Evolutionary conservation across 2,329 filamentous ascomycete species (phyloP), one percentile per base, ranked within the genome.

Genomic region (Didymella pinodella): DNA sequence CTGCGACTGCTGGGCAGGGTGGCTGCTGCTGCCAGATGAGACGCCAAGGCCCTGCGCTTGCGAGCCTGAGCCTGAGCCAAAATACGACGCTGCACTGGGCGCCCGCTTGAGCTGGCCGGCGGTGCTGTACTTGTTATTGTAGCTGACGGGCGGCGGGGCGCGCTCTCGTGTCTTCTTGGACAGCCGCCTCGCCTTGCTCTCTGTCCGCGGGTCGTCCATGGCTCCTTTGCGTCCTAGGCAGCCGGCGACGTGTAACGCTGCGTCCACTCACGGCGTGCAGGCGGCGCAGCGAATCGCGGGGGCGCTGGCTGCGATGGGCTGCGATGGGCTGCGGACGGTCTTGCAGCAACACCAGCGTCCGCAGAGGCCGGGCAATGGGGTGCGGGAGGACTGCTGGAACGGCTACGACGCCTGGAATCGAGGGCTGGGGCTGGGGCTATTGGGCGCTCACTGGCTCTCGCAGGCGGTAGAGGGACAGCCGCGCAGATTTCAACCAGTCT

Each of bases 1-100:
- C 18, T 18, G 18, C 22, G 22, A 22, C 22, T 22, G 22, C 22
- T 22, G 22, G 29, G 50, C 36, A 45, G 54, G 53, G 16, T 50
- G 52, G 16, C 48, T 54, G 25, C 57, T 54, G 3, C 22, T 22
- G 22, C 22, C 22, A 22, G 22, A 22, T 2, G 58, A 48, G 40
- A 60, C 50, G 58, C 60, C 65, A 65, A 65, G 60, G 38, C 59
- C 52, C 31, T 32, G 41, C 16, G 53, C 53, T 12, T 8, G 7
- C 14, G 58, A 40, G 48, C 41, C 60, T 58, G 53, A 53, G n/a
- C 12, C 12, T n/a, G 58, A 40, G 48, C 41, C 51, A 36, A 65
- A 70, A 63, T 68, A 68, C 6, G 62, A 64, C n/a, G 66, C 62
- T 14, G 60, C 62, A 18, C 60, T 62, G 2, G 65, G 62, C 20